Evolutionary conservation across 2,329 filamentous ascomycete genomes (phyloP), one percentile per base, ranked within the genome.

Genomic region (Trichoderma citrinoviride): DNA sequence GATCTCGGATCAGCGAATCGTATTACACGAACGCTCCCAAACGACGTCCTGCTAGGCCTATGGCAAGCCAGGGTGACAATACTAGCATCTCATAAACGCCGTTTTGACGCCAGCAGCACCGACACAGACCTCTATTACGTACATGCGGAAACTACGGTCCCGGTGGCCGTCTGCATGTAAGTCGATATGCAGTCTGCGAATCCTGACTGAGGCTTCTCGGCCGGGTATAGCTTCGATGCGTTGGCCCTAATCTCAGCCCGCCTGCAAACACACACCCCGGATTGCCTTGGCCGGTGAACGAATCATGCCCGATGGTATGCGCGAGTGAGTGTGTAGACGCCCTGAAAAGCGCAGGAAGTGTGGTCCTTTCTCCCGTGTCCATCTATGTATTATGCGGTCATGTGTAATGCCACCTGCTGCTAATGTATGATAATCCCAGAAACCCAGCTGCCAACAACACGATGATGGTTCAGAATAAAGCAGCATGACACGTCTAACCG

Each of bases 311-410:
- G 21, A 60, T 27, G 6, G 8, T 12, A n/a, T 54, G 40, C 17
- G 25, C 12, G n/a, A 44, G 54, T 29, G 40, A 44, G 27, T 47
- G 33, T 44, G 23, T 53, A 23, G 43, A 12, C 52, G 58, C 37
- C 58, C 58, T 44, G 23, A 53, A 53, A 40, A 10, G 33, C 33
- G 33, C n/a, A 62, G 37, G 15, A 17, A 3, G 33, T 21, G 27
- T n/a, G 14, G 47, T 29, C 25, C 33, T 54, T 14, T 25, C 17
- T 37, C 6, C 21, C 46, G 47, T 54, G 37, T 37, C 49, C 60
- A 46, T 62, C 49, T 62, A 37, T 37, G 33, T 37, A 62, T 62
- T 54, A 62, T 53, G 60, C 49, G 37, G 49, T 62, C 47, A 62
- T 54, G 40, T 62, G 56, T 60, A 17, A 52, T 53, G 52, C 7